Evolutionary conservation across 805 yeast genomes (phyloP).

Genomic region (Dipodascus geniculatus): DNA sequence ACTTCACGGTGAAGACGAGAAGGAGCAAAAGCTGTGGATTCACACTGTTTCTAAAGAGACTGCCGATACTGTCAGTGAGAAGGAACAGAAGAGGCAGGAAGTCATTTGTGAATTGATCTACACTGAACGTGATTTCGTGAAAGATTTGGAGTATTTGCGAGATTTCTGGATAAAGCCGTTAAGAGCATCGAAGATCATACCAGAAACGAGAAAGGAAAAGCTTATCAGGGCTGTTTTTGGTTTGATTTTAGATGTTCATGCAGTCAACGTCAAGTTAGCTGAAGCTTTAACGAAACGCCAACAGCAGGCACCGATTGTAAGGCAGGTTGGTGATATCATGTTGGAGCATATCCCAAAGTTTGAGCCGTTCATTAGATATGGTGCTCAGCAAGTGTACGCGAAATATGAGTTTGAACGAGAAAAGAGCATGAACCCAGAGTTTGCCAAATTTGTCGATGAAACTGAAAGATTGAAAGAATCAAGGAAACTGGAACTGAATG

Average conservation of each 20-base stretch:
- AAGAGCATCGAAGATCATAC: conserved; percentile 75
- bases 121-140: conserved; percentile 91
- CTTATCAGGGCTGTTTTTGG: conserved; percentile 87
- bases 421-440: conserved; percentile 76
- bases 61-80: conserved; percentile 66
- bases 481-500: conserved; percentile 81
- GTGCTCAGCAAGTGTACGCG: conserved; percentile 91
- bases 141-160: conserved; percentile 82
- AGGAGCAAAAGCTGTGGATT: conserved; percentile 83
- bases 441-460: conserved; percentile 89
- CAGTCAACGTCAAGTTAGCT: conserved; percentile 72
- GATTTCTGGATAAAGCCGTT: conserved; percentile 92
- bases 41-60: conserved; percentile 75
- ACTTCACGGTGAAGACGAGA: conserved; percentile 57
- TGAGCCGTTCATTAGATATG: conserved; percentile 86
- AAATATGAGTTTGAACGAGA: conserved; percentile 92
- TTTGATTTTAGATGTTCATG: conserved; percentile 76
- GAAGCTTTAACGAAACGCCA: conserved; percentile 85
- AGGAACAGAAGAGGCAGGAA: conserved; percentile 87
- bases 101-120: conserved; percentile 86
- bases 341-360: conserved; percentile 74
- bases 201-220: conserved; percentile 79
- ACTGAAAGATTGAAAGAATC: conserved; percentile 77
- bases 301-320: conserved; percentile 72
- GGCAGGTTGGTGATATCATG: conserved; percentile 77